Percentiles rank a stretch among this genome's conserved stretches.
Evolutionary conservation across 2,329 filamentous ascomycete species (phyloP).

Genomic region (Hypomyces rosellus): DNA sequence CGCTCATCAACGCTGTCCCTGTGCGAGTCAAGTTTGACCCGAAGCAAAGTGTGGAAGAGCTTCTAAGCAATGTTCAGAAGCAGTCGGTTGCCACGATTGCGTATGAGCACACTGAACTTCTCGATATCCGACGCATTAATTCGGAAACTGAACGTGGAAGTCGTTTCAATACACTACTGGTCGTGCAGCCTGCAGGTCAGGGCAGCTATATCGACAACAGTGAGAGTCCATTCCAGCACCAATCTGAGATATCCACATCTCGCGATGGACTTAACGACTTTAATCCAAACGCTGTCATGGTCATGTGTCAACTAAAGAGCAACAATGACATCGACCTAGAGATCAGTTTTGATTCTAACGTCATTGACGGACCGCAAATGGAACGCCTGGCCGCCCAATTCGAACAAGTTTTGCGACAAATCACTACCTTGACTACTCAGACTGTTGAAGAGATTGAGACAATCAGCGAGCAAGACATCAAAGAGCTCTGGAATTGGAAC

Average conservation of each 20-base stretch:
- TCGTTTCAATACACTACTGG: constrained; percentile 14
- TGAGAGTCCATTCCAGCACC: neutral
- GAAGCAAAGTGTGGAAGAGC: constrained; percentile 7
- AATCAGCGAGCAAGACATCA: constrained; percentile 13
- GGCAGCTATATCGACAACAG: no score
- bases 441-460: constrained; percentile 9
- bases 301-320: neutral
- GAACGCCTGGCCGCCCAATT: constrained; percentile 10
- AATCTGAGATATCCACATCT: neutral
- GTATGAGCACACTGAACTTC: constrained; percentile 22
- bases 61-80: constrained; percentile 16
- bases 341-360: constrained; percentile 10
- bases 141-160: constrained; percentile 11
- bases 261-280: constrained; percentile 1
- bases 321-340: constrained; percentile 1
- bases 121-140: constrained; percentile 20
- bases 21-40: constrained; percentile 9
- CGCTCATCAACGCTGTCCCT: constrained; percentile 12
- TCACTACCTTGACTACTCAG: constrained; percentile 1
- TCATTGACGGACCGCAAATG: constrained; percentile 6
- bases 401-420: constrained; percentile 9
- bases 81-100: constrained; percentile 18
- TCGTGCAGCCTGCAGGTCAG: constrained; percentile 1
- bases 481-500: constrained; percentile 17
- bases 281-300: constrained; percentile 3